These are phyloP conservation scores for Syzygium jambos DNA, from an alignment of 345 rosid genomes.

Conservation along the genomic window DNA sequence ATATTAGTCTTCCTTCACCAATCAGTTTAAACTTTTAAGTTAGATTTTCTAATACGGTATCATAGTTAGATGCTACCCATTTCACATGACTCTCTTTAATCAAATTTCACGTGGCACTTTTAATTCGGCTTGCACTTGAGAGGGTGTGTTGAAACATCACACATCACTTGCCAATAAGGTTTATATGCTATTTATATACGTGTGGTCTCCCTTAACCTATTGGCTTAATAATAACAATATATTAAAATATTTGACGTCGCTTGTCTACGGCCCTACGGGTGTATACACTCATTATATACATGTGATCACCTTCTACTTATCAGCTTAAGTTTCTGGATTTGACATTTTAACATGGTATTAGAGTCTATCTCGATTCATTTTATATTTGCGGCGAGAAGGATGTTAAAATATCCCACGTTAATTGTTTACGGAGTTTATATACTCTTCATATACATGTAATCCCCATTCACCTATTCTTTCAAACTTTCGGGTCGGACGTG, in stretches of 20 bases:
- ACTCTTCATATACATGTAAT: background rate
- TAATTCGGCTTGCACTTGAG: too few species aligned
- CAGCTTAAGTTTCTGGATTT: background rate
- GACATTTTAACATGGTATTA: background rate
- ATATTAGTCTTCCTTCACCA: too few species aligned
- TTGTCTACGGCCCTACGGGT: accelerated
- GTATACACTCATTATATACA: background rate
- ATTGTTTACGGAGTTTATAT: background rate
- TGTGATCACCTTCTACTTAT: background rate
- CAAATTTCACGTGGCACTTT: too few species aligned
- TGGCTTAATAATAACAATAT: background rate
- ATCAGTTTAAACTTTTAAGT: too few species aligned
- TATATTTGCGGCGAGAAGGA: background rate
- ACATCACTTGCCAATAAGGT: background rate
- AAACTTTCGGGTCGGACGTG: background rate
- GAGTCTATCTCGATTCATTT: background rate
- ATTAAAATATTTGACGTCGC: background rate
- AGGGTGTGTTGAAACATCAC: background rate
- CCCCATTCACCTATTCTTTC: background rate
- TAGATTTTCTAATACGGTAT: too few species aligned
- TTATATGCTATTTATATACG: background rate
- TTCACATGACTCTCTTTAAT: too few species aligned
- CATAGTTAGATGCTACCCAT: too few species aligned
- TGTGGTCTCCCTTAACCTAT: background rate
- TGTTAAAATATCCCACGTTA: background rate